A percentile compares a stretch with the other conserved stretches of the same genome.
phyloP scores from a whole-genome alignment of 2,329 filamentous ascomycete genomes.

The Arthroderma sp. region DNA sequence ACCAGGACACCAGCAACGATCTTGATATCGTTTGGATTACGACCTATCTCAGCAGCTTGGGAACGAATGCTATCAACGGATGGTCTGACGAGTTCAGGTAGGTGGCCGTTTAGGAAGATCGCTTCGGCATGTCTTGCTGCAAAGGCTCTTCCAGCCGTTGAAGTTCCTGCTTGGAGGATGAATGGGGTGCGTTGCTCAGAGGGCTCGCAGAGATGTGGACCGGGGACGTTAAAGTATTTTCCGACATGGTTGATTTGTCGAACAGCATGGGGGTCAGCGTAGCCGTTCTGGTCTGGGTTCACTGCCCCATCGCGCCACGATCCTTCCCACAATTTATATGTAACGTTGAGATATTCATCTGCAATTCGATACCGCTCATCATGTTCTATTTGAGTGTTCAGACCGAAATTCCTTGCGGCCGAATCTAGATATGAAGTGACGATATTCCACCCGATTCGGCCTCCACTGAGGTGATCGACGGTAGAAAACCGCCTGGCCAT shows the following conservation, averaged over 20 bases:
- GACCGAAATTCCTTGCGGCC: constrained; percentile 36
- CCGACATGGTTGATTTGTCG: constrained; percentile 27
- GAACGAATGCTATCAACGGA: constrained; percentile 31
- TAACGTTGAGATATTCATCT: constrained; percentile 36
- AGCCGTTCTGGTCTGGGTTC: constrained; percentile 15
- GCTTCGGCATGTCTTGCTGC: constrained; percentile 33
- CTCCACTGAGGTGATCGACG: constrained; percentile 39
- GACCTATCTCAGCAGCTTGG: constrained; percentile 26
- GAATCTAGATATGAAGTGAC: constrained; percentile 38
- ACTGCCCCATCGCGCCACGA: constrained; percentile 36
- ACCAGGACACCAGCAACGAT: constrained; percentile 33
- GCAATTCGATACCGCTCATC: constrained; percentile 38
- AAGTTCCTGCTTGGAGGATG: constrained; percentile 36
- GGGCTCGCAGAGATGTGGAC: constrained; percentile 34
- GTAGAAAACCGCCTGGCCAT: constrained; percentile 42
- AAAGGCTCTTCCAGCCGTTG: constrained; percentile 33
- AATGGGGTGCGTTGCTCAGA: constrained; percentile 36
- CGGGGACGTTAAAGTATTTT: constrained; percentile 31
- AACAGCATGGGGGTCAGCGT: constrained; percentile 23
- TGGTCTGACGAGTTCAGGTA: constrained; percentile 27
- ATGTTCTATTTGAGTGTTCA: constrained; percentile 34
- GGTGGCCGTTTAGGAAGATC: constrained; percentile 36
- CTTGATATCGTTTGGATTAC: constrained; percentile 30
- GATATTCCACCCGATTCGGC: constrained; percentile 42
- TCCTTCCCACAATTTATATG: constrained; percentile 40